Conservation (phyloP, 192 early-diverging fungal genomes). For the Gigaspora rosea region DNA sequence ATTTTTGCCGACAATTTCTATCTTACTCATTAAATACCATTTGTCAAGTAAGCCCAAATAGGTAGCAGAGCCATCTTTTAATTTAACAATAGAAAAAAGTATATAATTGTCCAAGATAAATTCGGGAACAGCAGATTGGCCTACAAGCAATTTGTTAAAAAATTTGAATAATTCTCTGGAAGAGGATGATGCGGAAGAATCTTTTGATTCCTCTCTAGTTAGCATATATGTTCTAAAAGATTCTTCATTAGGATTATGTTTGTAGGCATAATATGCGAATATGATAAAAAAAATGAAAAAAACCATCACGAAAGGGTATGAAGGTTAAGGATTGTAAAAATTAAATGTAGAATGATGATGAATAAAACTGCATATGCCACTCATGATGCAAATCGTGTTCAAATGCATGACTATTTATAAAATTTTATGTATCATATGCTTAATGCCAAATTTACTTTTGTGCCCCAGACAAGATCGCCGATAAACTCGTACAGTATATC, state of each 20-base stretch:
- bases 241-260: not conserved
- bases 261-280: not conserved
- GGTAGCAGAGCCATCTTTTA: slow-evolving; percentile 38
- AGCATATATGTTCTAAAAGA: slow-evolving; percentile 8
- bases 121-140: slow-evolving; percentile 37
- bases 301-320: not conserved
- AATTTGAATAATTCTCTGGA: slow-evolving; percentile 4
- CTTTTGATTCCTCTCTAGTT: not conserved
- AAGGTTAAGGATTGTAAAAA: no score
- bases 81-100: slow-evolving; percentile 37
- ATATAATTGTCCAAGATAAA: slow-evolving; percentile 41
- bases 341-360: no score
- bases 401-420: no score
- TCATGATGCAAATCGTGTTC: no score
- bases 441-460: no score
- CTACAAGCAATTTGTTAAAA: slow-evolving; percentile 31
- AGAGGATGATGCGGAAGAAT: not conserved
- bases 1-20: slow-evolving; percentile 26
- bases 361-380: no score
- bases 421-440: no score
- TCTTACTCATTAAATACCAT: slow-evolving; percentile 42
- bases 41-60: slow-evolving; percentile 40
- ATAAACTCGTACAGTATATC: no score
- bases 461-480: no score
- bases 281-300: not conserved